These are phyloP conservation scores for Coelastrella sp. DNA, from an alignment of 139 green algal genomes.

Conservation along the genomic window DNA sequence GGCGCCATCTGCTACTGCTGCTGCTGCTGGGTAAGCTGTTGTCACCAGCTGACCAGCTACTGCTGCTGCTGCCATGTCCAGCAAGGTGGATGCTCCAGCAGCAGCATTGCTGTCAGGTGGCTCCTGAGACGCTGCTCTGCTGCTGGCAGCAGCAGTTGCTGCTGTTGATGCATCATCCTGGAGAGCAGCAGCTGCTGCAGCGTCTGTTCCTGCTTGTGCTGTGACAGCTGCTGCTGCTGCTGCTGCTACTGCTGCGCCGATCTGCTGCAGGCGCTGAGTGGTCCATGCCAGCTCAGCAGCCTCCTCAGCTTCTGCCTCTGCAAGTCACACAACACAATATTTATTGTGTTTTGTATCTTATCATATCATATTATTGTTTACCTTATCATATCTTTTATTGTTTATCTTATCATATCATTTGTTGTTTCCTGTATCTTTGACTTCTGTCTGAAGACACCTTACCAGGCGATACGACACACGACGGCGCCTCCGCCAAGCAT, in stretches of 20 bases:
- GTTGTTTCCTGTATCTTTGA: background rate
- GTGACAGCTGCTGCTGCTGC: slow-evolving; percentile 19
- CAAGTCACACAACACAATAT: background rate
- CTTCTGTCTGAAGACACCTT: no score
- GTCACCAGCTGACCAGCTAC: slow-evolving; percentile 8
- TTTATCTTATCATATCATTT: no score
- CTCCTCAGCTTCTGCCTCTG: slow-evolving; percentile 30
- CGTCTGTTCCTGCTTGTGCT: slow-evolving; percentile 1
- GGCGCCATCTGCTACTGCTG: background rate
- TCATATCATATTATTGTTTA: background rate
- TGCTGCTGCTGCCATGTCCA: slow-evolving; percentile 25
- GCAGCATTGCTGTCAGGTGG: background rate
- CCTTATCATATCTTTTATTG: no score
- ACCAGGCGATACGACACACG: no score
- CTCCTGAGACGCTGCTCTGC: slow-evolving; percentile 14
- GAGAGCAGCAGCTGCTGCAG: slow-evolving; percentile 10
- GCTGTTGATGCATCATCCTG: slow-evolving; percentile 1
- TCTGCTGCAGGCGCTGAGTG: slow-evolving; percentile 35
- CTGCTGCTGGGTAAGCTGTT: background rate
- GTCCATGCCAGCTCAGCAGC: slow-evolving; percentile 31
- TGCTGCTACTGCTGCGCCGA: slow-evolving; percentile 32
- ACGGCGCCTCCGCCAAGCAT: no score
- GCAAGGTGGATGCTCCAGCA: background rate
- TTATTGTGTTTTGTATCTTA: no score
- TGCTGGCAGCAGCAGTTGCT: slow-evolving; percentile 7